Evolutionary conservation across 140 eudicot species (phyloP).

Genomic region (Ambrosia hybrid): DNA sequence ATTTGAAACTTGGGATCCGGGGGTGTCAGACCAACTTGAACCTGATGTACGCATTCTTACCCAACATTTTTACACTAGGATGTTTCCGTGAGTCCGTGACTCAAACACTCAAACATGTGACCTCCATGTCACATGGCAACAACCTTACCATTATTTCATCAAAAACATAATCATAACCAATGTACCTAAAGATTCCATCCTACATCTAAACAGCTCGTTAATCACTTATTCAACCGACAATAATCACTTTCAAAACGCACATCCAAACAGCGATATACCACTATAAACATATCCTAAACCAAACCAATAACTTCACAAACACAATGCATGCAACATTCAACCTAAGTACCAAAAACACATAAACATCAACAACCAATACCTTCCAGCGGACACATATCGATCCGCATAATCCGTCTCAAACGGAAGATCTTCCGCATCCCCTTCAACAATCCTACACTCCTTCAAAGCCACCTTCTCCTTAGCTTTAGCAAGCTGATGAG

Average conservation of each 20-base stretch:
- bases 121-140: too few relatives aligned
- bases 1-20: not conserved
- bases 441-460: conserved; percentile 57
- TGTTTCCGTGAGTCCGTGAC: too few relatives aligned
- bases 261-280: conserved; percentile 7
- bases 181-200: not conserved
- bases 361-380: conserved; percentile 32
- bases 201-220: not conserved
- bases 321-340: not conserved
- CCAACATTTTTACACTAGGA: too few relatives aligned
- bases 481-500: conserved; percentile 95
- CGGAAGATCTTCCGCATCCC: conserved; percentile 63
- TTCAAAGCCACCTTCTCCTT: conserved; percentile 65
- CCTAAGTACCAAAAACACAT: not conserved
- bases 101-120: too few relatives aligned
- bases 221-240: not conserved
- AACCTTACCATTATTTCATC: not conserved
- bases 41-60: too few relatives aligned
- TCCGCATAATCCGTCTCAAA: conserved; percentile 59
- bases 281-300: not conserved
- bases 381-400: conserved; percentile 64
- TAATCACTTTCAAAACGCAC: conserved; percentile 3
- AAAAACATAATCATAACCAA: not conserved
- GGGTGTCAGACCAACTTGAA: too few relatives aligned
- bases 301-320: conserved; percentile 8